Conservation (phyloP, 495 filamentous ascomycete genomes). For the Terfezia claveryi region DNA sequence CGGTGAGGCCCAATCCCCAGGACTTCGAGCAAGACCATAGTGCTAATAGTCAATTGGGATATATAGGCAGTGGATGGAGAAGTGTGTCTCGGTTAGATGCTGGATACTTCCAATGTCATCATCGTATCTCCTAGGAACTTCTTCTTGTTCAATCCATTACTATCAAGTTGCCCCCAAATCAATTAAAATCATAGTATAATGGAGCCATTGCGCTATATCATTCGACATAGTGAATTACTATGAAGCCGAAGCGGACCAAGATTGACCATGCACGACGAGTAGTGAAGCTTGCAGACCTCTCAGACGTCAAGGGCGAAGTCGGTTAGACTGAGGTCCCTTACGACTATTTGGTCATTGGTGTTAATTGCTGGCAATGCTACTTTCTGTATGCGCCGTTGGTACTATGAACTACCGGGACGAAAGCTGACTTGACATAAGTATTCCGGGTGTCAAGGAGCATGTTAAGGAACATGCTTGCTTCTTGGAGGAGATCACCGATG, state of each 20-base stretch:
- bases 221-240: conserved; percentile 91
- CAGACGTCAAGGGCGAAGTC: conserved; percentile 71
- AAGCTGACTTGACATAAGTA: conserved; percentile 29
- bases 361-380: conserved; percentile 97
- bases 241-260: conserved; percentile 88
- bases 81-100: no score
- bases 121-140: conserved; percentile 94
- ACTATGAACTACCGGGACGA: neutral
- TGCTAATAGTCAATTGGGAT: neutral
- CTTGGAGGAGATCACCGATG: conserved; percentile 91
- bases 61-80: conserved; percentile 67
- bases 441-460: conserved; percentile 83
- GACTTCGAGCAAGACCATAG: neutral
- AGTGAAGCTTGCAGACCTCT: conserved; percentile 72
- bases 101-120: conserved; percentile 87
- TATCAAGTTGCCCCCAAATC: conserved; percentile 88
- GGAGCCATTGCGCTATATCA: conserved; percentile 90
- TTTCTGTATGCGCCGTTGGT: conserved; percentile 40
- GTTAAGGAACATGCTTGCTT: no score
- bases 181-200: conserved; percentile 97
- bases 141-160: conserved; percentile 96
- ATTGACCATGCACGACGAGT: conserved; percentile 83
- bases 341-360: conserved; percentile 93
- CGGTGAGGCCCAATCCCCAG: conserved; percentile 32
- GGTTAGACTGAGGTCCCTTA: conserved; percentile 77